Evolutionary conservation across 2,329 filamentous ascomycete species (phyloP).

Genomic region (Venturiaceae sp.): DNA sequence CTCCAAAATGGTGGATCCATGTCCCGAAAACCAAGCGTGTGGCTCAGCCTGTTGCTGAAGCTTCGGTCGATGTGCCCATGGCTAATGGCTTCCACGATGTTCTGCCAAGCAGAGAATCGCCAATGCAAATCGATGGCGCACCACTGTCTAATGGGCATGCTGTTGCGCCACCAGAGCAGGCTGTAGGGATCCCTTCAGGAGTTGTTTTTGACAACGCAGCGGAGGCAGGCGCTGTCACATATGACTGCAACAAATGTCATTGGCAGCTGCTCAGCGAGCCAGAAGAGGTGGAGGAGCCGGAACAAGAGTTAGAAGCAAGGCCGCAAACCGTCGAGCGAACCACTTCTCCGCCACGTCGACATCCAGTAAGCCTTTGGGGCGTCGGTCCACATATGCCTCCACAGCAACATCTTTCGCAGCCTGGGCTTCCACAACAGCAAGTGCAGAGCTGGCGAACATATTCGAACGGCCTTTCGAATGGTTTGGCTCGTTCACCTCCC

Average conservation of each 20-base stretch:
- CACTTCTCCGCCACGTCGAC: conserved; percentile 14
- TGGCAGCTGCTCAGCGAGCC: conserved; percentile 31
- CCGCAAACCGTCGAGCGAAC: conserved; percentile 13
- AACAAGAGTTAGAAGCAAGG: conserved; percentile 14
- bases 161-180: conserved; percentile 14
- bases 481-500: neutral
- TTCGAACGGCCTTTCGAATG: neutral
- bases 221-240: conserved; percentile 16
- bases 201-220: conserved; percentile 6
- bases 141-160: neutral
- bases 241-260: conserved; percentile 40
- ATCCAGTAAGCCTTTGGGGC: neutral
- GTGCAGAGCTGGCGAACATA: neutral
- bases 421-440: neutral
- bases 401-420: neutral
- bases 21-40: conserved; percentile 16
- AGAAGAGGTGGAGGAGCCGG: conserved; percentile 15
- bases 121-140: neutral
- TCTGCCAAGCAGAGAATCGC: neutral
- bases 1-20: conserved; percentile 48
- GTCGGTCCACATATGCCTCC: neutral
- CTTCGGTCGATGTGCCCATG: neutral
- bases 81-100: conserved; percentile 4
- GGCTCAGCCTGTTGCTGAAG: conserved; percentile 5
- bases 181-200: conserved; percentile 12